Percentiles rank a stretch among this genome's conserved stretches.
These are phyloP conservation scores for Sonneratia alba DNA, from an alignment of 345 rosid species.

Conservation along the genomic window DNA sequence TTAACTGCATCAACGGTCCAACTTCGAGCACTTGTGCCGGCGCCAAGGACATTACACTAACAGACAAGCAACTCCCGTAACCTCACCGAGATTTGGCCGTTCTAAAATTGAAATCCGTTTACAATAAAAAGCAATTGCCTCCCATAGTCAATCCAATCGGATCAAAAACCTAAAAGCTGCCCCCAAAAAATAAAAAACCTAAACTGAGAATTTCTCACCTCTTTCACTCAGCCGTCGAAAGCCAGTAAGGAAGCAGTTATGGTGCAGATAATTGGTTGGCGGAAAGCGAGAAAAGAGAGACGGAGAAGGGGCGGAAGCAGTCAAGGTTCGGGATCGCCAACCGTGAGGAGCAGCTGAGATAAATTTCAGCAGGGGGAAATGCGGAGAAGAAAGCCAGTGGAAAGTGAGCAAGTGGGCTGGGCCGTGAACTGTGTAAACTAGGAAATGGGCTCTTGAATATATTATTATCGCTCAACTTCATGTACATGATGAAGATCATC, in stretches of 20 bases:
- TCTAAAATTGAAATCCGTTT: background rate
- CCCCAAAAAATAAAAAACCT: background rate
- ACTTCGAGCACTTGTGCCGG: background rate
- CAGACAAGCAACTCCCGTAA: background rate
- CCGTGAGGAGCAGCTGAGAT: background rate
- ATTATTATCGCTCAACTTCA: too few species aligned
- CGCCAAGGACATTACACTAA: background rate
- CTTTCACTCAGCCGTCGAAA: background rate
- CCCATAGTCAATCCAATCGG: background rate
- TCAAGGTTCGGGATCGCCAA: conserved; percentile 1
- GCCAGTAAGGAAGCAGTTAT: background rate
- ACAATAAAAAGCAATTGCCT: background rate
- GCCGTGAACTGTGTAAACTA: background rate
- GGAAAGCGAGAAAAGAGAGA: background rate
- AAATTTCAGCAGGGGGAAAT: background rate
- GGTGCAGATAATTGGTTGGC: background rate
- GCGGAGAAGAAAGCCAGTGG: background rate
- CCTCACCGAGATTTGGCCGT: background rate
- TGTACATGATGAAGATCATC: too few species aligned
- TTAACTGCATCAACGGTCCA: background rate
- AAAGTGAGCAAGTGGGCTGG: background rate
- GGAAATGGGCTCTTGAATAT: background rate
- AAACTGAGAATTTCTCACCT: background rate
- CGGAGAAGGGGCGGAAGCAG: background rate
- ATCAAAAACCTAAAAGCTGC: background rate